Percentiles rank a stretch among this genome's conserved stretches.
Conservation (phyloP, 2,329 filamentous ascomycete genomes). For the Aspergillus pseudoviridinutans region DNA sequence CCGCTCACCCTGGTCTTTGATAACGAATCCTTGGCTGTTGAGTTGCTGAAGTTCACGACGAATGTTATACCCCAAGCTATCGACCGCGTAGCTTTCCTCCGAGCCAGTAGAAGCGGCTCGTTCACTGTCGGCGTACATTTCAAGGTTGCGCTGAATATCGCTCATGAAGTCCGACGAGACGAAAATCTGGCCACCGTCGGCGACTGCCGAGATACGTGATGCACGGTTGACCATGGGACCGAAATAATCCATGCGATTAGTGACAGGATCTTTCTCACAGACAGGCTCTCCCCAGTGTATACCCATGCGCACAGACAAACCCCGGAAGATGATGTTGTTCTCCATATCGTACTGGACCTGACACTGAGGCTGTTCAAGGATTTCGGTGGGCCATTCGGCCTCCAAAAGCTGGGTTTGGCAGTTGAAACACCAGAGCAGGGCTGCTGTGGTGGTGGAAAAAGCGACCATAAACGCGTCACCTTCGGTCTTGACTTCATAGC, state of each 20-base stretch:
- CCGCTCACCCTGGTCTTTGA: conserved; percentile 91
- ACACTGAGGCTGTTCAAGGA: conserved; percentile 79
- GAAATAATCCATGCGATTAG: conserved; percentile 98
- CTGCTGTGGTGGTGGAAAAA: conserved; percentile 92
- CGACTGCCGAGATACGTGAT: conserved; percentile 86
- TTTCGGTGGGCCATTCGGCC: conserved; percentile 88
- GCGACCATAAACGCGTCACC: conserved; percentile 99
- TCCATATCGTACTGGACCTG: conserved; percentile 80
- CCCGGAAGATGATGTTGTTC: conserved; percentile 84
- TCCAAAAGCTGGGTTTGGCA: conserved; percentile 86
- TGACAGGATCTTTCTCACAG: conserved; percentile 92
- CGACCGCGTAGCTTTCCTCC: conserved; percentile 72
- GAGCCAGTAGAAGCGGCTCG: conserved; percentile 64
- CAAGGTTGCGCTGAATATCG: conserved; percentile 86
- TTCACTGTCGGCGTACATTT: conserved; percentile 83
- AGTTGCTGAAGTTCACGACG: conserved; percentile 82
- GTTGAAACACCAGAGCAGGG: conserved; percentile 92
- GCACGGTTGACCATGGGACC: conserved; percentile 99
- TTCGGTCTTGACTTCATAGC: conserved; percentile 99
- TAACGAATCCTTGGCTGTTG: conserved; percentile 88
- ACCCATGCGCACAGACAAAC: conserved; percentile 93
- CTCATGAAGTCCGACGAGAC: conserved; percentile 96
- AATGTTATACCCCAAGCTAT: conserved; percentile 70
- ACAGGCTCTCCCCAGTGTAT: conserved; percentile 94
- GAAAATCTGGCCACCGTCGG: conserved; percentile 94